Evolutionary conservation across 176 grass and related monocot species (phyloP).

Genomic region (Hordeum vulgare): MorexV3_pseudomolecules_assembly NC_058519.1:590541301-590541800

Average conservation of each 20-base stretch:
- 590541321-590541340: neutral
- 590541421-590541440: neutral
- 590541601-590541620: constrained; percentile 76
- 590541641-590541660: constrained; percentile 90
- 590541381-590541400: neutral
- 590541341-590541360: neutral
- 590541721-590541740: constrained; percentile 62
- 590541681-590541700: constrained; percentile 55
- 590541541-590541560: constrained; percentile 90
- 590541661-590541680: constrained; percentile 77
- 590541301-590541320: neutral
- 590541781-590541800: constrained; percentile 41
- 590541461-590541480: neutral
- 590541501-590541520: neutral
- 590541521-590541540: constrained; percentile 78
- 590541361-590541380: neutral
- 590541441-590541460: neutral
- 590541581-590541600: constrained; percentile 57
- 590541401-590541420: neutral
- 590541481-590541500: neutral
- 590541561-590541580: constrained; percentile 73
- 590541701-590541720: constrained; percentile 44
- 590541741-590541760: constrained; percentile 48
- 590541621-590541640: constrained; percentile 94
- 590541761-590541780: constrained; percentile 83